Base-by-base conservation (phyloP, 1,139 yeast genomes). In the Candida sp. region DNA sequence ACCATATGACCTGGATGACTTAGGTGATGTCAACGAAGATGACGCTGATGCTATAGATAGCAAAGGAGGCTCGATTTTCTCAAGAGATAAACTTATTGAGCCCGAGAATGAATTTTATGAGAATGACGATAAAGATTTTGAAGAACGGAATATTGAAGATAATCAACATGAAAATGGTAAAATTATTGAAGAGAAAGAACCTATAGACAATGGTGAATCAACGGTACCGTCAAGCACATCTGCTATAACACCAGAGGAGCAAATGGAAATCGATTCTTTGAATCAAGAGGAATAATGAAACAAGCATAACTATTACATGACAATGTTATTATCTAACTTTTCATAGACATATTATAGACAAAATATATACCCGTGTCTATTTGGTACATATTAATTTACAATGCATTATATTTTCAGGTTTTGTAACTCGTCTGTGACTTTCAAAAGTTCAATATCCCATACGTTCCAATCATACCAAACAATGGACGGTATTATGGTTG, bases 51-150 rank as follows among this genome's bases (percentile, higher is more conserved):
- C 96, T 3, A 82, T 81, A 50, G 98, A 91, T 57, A 85, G 95
- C 5, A 81, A 87, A 59, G 98, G 98, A 36, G 98, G 99, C 2
- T 87, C 96, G 0, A 87, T 86, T 55, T 79, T 77, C 57, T 91
- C 91, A 4, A 77, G 93, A 49, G 98, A 93, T 61, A 82, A 82
- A 57, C 73, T 70, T 35, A 73, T 87, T 41, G 83, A 81, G 54
- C 81, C 81, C 3, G 84, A 77, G 44, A 81, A 77, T 52, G 95
- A 84, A 59, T 84, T 78, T 55, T 86, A 81, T 54, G 86, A 81
- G 41, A 80, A 75, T 44, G 85, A 80, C 41, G 83, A 77, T 43
- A 75, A 75, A 49, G 80, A 78, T 40, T 60, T 57, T 36, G 80
- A 75, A 7, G 76, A 70, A 36, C 57, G 55, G 39, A 59, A 71